Percentiles rank a stretch among this genome's conserved stretches.
phyloP scores from a whole-genome alignment of 2,329 filamentous ascomycete species.

The Colletotrichum neosansevieriae region DNA sequence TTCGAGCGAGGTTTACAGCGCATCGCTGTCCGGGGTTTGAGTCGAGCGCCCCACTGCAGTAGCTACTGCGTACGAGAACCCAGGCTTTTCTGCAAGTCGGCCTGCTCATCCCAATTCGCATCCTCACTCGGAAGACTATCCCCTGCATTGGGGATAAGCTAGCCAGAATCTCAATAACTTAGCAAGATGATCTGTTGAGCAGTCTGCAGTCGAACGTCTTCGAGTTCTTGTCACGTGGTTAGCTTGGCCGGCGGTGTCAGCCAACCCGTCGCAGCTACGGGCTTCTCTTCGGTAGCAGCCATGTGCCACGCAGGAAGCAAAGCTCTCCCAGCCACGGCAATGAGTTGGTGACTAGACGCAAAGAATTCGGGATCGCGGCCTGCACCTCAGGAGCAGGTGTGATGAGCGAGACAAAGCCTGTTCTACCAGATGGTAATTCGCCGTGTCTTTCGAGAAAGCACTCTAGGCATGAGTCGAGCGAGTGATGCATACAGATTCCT shows the following conservation, averaged over 20 bases:
- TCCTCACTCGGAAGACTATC: background rate
- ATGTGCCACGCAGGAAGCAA: too few relatives aligned
- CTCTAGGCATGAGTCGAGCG: conserved; percentile 9
- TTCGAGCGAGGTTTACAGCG: conserved; percentile 10
- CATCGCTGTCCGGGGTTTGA: background rate
- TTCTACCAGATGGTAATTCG: background rate
- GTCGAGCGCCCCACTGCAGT: background rate
- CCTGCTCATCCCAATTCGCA: conserved; percentile 1
- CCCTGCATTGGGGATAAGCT: background rate
- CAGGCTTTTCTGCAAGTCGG: background rate
- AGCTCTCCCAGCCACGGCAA: conserved; percentile 4
- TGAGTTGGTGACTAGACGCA: background rate
- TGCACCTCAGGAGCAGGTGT: background rate
- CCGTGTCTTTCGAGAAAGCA: too few relatives aligned
- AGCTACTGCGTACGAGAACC: background rate
- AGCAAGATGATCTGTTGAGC: too few relatives aligned
- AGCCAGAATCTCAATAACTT: background rate
- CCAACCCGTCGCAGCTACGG: too few relatives aligned
- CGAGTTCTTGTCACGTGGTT: too few relatives aligned
- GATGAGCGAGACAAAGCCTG: conserved; percentile 30
- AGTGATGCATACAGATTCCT: background rate
- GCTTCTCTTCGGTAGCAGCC: too few relatives aligned
- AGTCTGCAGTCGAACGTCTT: too few relatives aligned
- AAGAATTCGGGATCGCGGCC: too few relatives aligned
- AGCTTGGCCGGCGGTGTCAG: too few relatives aligned